A percentile compares a stretch with the other conserved stretches of the same genome.
These are phyloP conservation scores for Termitomyces sp. DNA, from an alignment of 768 basidiomycete genomes.

Conservation along the genomic window DNA sequence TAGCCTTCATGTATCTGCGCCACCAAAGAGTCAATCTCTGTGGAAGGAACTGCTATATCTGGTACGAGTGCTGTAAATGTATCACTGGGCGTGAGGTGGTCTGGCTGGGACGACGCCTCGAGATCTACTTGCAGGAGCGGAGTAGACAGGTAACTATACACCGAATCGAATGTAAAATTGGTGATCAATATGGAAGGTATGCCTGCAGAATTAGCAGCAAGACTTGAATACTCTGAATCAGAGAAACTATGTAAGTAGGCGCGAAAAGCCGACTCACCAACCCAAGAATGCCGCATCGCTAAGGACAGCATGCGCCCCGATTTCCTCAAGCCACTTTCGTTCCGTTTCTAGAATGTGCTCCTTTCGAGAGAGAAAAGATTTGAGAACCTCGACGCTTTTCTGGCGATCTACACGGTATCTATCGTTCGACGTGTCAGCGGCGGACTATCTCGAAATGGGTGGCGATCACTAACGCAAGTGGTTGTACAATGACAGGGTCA, in stretches of 20 bases:
- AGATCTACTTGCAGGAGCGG: slow-evolving; percentile 36
- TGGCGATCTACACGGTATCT: slow-evolving; percentile 72
- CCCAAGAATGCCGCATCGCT: slow-evolving; percentile 78
- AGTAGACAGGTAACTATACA: slow-evolving; percentile 72
- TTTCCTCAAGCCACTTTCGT: slow-evolving; percentile 47
- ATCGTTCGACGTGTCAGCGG: slow-evolving; percentile 6
- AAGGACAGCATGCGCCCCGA: slow-evolving; percentile 53
- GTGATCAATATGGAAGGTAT: slow-evolving; percentile 73
- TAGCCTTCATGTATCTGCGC: slow-evolving; percentile 62
- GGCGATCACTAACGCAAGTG: slow-evolving; percentile 58
- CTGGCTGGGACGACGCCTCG: slow-evolving; percentile 14
- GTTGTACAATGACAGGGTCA: slow-evolving; percentile 78
- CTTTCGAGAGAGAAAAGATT: slow-evolving; percentile 52
- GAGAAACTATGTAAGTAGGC: not conserved
- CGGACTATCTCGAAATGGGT: not conserved
- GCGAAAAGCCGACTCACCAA: slow-evolving; percentile 41
- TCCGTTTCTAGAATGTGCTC: slow-evolving; percentile 52
- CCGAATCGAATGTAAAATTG: slow-evolving; percentile 84
- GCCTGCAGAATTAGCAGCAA: slow-evolving; percentile 57
- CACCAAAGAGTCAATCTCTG: slow-evolving; percentile 53
- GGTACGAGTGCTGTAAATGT: slow-evolving; percentile 28
- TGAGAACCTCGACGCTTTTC: slow-evolving; percentile 60
- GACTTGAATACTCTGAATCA: slow-evolving; percentile 29
- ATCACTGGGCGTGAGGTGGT: slow-evolving; percentile 7
- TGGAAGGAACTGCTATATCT: slow-evolving; percentile 51